Percentiles rank a stretch among this genome's conserved stretches.
Evolutionary conservation across 371 early-diverging fungal genomes (phyloP).

Genomic region (Agmasoma carcini): DNA sequence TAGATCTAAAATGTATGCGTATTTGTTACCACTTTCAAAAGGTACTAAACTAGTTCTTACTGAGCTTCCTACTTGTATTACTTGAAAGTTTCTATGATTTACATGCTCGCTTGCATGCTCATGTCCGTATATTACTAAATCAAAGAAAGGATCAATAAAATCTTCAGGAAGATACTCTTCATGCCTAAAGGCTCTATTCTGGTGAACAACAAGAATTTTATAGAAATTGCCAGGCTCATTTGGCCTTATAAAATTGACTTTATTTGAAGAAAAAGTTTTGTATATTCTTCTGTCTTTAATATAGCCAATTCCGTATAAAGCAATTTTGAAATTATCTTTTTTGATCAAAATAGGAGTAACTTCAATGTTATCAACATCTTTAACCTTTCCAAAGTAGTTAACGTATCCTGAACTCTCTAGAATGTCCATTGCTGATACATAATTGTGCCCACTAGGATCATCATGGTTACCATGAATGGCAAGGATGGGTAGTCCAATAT

Average conservation of each 20-base stretch:
- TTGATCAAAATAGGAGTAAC: conserved; percentile 65
- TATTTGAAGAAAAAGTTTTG: conserved; percentile 62
- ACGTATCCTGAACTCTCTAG: conserved; percentile 66
- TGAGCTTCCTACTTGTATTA: conserved; percentile 85
- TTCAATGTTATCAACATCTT: conserved; percentile 60
- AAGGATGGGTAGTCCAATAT: conserved; percentile 72
- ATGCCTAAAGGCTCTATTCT: conserved; percentile 61
- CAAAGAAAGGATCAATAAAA: conserved; percentile 64
- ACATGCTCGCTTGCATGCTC: conserved; percentile 83
- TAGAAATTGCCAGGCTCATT: conserved; percentile 57
- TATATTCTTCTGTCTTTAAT: conserved; percentile 78
- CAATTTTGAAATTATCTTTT: conserved; percentile 64
- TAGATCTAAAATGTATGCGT: conserved; percentile 56
- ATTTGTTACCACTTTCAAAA: conserved; percentile 72
- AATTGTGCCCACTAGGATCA: conserved; percentile 70
- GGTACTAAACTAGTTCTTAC: conserved; percentile 78
- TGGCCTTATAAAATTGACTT: conserved; percentile 63
- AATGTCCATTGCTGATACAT: conserved; percentile 66
- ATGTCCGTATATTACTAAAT: conserved; percentile 89
- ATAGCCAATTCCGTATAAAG: conserved; percentile 82
- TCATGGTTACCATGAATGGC: conserved; percentile 98
- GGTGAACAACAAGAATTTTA: conserved; percentile 68
- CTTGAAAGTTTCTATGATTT: conserved; percentile 58
- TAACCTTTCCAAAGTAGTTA: conserved; percentile 78
- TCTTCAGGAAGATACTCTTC: conserved; percentile 74